These are phyloP conservation scores for Saccharata proteae DNA, from an alignment of 2,329 filamentous ascomycete genomes.

Conservation along the genomic window DNA sequence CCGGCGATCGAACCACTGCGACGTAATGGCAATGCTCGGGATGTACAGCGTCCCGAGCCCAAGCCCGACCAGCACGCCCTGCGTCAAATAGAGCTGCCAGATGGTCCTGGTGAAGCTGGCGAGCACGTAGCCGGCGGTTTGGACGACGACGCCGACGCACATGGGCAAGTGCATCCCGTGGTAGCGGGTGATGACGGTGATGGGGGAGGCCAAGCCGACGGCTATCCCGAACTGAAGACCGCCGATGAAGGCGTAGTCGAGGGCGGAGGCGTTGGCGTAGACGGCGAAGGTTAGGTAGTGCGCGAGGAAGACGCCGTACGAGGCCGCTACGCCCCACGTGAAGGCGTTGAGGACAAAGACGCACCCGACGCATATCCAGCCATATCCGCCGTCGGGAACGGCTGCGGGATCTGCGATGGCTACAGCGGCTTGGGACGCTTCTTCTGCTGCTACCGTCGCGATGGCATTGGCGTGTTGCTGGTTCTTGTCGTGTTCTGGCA, in stretches of 20 bases:
- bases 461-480: too few species aligned
- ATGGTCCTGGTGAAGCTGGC: slow-evolving; percentile 21
- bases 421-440: too few species aligned
- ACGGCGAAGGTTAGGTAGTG: slow-evolving; percentile 1
- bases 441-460: too few species aligned
- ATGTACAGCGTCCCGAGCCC: slow-evolving; percentile 26
- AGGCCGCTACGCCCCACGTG: not conserved
- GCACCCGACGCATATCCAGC: slow-evolving; percentile 13
- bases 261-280: slow-evolving; percentile 11
- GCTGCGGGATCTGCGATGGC: too few species aligned
- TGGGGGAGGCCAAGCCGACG: slow-evolving; percentile 16
- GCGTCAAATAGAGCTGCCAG: slow-evolving; percentile 24
- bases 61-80: slow-evolving; percentile 21
- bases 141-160: slow-evolving; percentile 16
- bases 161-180: slow-evolving; percentile 12
- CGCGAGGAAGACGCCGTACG: slow-evolving; percentile 5
- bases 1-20: slow-evolving; percentile 26
- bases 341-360: too few species aligned
- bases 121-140: slow-evolving; percentile 17
- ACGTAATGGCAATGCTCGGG: slow-evolving; percentile 19
- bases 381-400: slow-evolving; percentile 14
- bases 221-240: slow-evolving; percentile 19
- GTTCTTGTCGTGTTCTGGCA: too few species aligned
- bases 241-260: slow-evolving; percentile 25
- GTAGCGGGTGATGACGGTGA: slow-evolving; percentile 13